Percentiles rank a stretch among this genome's conserved stretches.
Evolutionary conservation across 2,329 filamentous ascomycete genomes (phyloP).

Genomic region (Coniochaeta sp.): DNA sequence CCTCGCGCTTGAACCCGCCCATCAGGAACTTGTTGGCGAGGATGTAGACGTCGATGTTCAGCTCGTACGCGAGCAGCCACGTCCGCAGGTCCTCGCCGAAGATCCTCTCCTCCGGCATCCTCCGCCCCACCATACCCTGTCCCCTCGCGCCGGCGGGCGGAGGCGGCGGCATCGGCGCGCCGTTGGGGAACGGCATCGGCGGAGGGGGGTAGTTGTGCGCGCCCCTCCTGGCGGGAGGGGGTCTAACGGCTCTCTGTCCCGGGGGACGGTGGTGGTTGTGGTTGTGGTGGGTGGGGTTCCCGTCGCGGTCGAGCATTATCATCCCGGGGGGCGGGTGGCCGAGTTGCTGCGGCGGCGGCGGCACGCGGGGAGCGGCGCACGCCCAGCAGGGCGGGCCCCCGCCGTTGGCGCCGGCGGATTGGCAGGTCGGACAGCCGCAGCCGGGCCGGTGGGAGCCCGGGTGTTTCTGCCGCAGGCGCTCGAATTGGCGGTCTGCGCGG

Average conservation of each 20-base stretch:
- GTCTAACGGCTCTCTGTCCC: too few species aligned
- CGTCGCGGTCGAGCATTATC: constrained; percentile 11
- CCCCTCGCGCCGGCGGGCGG: constrained; percentile 2
- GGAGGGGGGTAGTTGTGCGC: constrained; percentile 7
- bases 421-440: constrained; percentile 36
- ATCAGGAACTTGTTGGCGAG: constrained; percentile 41
- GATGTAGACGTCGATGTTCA: constrained; percentile 42
- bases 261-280: constrained; percentile 4
- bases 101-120: constrained; percentile 24
- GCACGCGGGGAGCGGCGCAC: constrained; percentile 26
- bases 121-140: constrained; percentile 1
- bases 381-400: constrained; percentile 35
- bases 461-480: constrained; percentile 33
- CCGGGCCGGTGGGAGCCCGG: constrained; percentile 35
- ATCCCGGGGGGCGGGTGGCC: constrained; percentile 5
- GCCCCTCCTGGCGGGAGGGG: constrained; percentile 1
- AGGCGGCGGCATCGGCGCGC: constrained; percentile 5
- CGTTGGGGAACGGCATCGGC: constrained; percentile 6
- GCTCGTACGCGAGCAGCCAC: constrained; percentile 38
- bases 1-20: constrained; percentile 33
- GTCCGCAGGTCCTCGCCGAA: constrained; percentile 36
- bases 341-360: constrained; percentile 18
- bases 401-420: constrained; percentile 15
- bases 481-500: constrained; percentile 26
- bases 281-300: constrained; percentile 9